These are phyloP conservation scores for Phanerochaete carnosa DNA, from an alignment of 768 basidiomycete species.

Conservation along the genomic window DNA sequence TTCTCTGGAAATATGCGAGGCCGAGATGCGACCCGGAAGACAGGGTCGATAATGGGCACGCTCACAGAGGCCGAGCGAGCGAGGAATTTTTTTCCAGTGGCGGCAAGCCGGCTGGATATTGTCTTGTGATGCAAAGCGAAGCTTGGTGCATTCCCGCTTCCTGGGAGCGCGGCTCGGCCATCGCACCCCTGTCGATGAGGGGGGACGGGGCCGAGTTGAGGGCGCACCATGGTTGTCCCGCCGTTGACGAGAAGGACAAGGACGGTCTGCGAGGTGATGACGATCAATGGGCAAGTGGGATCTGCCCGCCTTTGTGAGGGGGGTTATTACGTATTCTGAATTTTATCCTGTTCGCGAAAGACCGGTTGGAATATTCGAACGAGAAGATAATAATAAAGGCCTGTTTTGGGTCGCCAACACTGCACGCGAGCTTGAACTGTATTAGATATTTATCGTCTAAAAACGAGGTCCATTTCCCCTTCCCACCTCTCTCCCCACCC, in stretches of 20 bases:
- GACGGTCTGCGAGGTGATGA: background rate
- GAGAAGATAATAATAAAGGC: constrained; percentile 41
- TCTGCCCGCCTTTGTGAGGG: constrained; percentile 12
- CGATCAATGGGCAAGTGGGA: constrained; percentile 13
- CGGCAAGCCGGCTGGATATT: constrained; percentile 14
- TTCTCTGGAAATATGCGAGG: background rate
- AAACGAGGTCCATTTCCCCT: constrained; percentile 62
- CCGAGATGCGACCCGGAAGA: background rate
- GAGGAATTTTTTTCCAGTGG: background rate
- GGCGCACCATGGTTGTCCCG: background rate
- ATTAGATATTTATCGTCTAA: constrained; percentile 69
- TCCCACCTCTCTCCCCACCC: constrained; percentile 52
- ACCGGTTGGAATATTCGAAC: constrained; percentile 20
- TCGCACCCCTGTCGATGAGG: background rate
- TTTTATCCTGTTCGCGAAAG: constrained; percentile 15
- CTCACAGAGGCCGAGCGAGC: background rate
- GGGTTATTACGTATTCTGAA: constrained; percentile 48
- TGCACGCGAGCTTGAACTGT: constrained; percentile 70
- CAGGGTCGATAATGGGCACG: background rate
- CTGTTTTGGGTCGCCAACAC: constrained; percentile 43
- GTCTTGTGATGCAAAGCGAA: background rate
- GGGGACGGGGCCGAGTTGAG: background rate
- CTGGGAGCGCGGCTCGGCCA: background rate
- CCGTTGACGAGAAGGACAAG: too few relatives aligned
- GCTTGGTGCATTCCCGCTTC: background rate